These are phyloP conservation scores for Desmodesmus armatus DNA, from an alignment of 139 green algal genomes.

Conservation along the genomic window DNA sequence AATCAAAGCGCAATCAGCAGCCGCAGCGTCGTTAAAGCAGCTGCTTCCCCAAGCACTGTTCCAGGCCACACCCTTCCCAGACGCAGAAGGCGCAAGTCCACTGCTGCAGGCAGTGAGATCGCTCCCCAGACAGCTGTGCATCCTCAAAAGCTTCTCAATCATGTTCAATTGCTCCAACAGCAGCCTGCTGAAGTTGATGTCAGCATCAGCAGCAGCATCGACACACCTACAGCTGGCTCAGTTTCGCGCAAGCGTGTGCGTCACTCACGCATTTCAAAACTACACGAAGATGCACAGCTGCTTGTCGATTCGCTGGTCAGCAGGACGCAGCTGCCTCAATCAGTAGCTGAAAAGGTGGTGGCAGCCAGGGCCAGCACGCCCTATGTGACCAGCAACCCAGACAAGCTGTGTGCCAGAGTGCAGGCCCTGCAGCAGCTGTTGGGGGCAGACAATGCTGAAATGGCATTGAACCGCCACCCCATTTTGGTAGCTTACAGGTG, in stretches of 20 bases:
- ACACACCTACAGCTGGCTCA: neutral
- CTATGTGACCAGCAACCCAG: neutral
- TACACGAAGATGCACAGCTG: neutral
- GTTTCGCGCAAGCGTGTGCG: neutral
- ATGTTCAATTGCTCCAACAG: neutral
- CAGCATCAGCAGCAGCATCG: neutral
- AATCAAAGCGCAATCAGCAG: too few species aligned
- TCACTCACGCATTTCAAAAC: too few species aligned
- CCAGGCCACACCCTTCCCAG: too few species aligned
- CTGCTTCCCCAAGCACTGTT: too few species aligned
- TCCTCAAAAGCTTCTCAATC: neutral
- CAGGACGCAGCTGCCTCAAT: neutral
- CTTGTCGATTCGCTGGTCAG: neutral
- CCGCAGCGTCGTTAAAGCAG: too few species aligned
- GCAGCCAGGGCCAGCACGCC: neutral
- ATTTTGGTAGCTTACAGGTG: neutral
- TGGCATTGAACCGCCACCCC: neutral
- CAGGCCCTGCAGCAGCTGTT: slow-evolving; percentile 15
- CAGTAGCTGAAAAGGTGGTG: neutral
- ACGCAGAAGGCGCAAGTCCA: too few species aligned
- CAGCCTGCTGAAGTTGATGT: neutral
- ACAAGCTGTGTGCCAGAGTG: neutral
- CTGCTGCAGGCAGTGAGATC: too few species aligned
- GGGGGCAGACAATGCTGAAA: neutral
- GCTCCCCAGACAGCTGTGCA: too few species aligned